phyloP scores from a whole-genome alignment of 2,329 filamentous ascomycete genomes.

The Zymoseptoria ardabiliae region DNA sequence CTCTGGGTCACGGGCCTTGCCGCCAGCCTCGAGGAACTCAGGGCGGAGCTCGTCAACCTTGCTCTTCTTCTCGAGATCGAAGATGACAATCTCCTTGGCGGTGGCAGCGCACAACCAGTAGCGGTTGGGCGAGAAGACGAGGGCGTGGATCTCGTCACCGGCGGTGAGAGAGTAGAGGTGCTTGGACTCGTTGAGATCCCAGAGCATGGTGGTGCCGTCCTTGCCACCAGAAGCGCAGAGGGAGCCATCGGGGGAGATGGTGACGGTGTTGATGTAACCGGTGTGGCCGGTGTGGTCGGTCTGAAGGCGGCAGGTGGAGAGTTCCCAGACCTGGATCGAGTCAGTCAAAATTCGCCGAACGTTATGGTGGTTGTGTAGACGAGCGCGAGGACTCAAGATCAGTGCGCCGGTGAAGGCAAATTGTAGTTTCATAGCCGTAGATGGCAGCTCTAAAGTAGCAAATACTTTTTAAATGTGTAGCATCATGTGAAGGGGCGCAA shows the following conservation, averaged over 20 bases:
- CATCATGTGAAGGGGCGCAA: conserved; percentile 64
- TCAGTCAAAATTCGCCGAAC: conserved; percentile 1
- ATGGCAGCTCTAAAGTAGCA: conserved; percentile 99
- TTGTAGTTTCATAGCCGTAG: conserved; percentile 85
- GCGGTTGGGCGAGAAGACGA: conserved; percentile 99
- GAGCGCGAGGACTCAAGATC: conserved; percentile 42
- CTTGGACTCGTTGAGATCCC: conserved; percentile 99
- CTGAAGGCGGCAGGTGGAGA: conserved; percentile 98
- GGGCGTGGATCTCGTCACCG: conserved; percentile 99
- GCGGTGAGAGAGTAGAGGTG: conserved; percentile 99
- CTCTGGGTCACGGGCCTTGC: conserved; percentile 99
- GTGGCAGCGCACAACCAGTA: conserved; percentile 99
- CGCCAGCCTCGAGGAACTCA: conserved; percentile 89
- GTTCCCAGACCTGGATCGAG: conserved; percentile 81
- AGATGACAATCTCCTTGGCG: conserved; percentile 97
- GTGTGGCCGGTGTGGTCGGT: conserved; percentile 99
- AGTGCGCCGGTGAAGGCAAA: conserved; percentile 73
- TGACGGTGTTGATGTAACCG: conserved; percentile 99
- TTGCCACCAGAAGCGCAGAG: conserved; percentile 99
- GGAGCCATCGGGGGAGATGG: conserved; percentile 98
- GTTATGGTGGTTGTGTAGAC: background rate
- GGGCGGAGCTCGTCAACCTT: conserved; percentile 99
- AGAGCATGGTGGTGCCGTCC: conserved; percentile 99
- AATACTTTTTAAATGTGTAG: conserved; percentile 76
- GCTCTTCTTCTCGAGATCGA: conserved; percentile 99